These are phyloP conservation scores for Colletotrichum brevisporum DNA, from an alignment of 2,329 filamentous ascomycete genomes.

Conservation along the genomic window DNA sequence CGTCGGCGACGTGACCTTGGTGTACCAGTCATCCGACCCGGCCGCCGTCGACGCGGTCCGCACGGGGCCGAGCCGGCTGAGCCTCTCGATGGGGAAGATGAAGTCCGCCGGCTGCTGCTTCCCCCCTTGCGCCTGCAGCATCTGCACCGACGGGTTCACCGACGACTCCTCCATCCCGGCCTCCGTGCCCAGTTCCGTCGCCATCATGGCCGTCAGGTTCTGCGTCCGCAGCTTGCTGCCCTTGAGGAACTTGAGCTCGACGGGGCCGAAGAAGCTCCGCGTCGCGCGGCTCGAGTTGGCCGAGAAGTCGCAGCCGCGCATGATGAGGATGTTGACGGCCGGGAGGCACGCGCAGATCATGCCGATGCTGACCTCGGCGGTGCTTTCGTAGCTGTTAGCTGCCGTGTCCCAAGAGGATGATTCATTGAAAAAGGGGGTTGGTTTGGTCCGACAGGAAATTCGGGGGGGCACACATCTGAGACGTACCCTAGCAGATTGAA, in stretches of 20 bases:
- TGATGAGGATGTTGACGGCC: slow-evolving; percentile 42
- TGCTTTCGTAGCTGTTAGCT: slow-evolving; percentile 29
- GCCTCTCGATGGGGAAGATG: slow-evolving; percentile 16
- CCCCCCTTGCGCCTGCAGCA: background rate
- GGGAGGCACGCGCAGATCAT: slow-evolving; percentile 51
- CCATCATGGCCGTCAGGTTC: background rate
- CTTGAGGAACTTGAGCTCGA: slow-evolving; percentile 30
- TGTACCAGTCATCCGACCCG: slow-evolving; percentile 7
- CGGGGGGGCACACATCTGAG: too few relatives aligned
- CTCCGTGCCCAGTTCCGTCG: background rate
- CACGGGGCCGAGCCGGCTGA: background rate
- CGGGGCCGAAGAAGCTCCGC: background rate
- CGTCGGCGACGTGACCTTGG: slow-evolving; percentile 8
- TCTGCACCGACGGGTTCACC: background rate
- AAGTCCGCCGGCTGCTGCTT: slow-evolving; percentile 2
- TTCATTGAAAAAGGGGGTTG: background rate
- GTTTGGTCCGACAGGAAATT: too few relatives aligned
- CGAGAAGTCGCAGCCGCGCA: background rate
- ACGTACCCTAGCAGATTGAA: slow-evolving; percentile 35
- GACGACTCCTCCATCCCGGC: background rate
- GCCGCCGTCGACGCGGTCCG: background rate
- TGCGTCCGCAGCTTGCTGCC: slow-evolving; percentile 33
- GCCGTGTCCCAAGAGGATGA: too few relatives aligned
- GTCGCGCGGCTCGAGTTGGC: background rate
- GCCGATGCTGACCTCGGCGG: slow-evolving; percentile 50